Conservation (phyloP, 305 asterid genomes). For the Solanum hybrid region DNA sequence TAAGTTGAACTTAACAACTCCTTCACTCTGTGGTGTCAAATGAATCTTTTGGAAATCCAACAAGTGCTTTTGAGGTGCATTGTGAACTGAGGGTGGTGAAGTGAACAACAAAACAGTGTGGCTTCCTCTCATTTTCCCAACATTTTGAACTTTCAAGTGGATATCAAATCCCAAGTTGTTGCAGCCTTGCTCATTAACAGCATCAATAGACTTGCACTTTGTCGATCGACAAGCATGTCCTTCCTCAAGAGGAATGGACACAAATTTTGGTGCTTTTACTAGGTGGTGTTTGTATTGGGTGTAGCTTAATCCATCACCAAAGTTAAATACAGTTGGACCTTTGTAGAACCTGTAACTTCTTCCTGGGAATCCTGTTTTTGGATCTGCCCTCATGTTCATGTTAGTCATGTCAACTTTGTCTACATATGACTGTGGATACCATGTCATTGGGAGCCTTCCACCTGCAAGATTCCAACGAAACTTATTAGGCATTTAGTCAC, state of each 20-base stretch:
- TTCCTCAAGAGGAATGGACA: constrained; percentile 33
- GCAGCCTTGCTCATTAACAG: constrained; percentile 14
- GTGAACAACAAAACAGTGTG: constrained; percentile 12
- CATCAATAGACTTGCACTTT: constrained; percentile 32
- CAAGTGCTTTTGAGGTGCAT: constrained; percentile 9
- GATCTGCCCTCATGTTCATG: constrained; percentile 80
- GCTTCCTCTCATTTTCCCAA: constrained; percentile 9
- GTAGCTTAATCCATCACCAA: constrained; percentile 50
- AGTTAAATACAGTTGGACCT: constrained; percentile 53
- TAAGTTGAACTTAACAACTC: background rate
- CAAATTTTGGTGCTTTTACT: constrained; percentile 31
- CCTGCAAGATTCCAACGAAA: constrained; percentile 20
- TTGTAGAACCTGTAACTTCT: constrained; percentile 69
- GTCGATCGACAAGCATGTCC: constrained; percentile 42
- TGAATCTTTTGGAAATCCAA: constrained; percentile 9
- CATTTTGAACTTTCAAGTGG: constrained; percentile 9
- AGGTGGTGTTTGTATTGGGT: background rate
- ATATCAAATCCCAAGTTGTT: background rate
- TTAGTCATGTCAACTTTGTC: constrained; percentile 62
- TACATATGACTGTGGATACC: constrained; percentile 71
- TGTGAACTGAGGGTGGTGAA: constrained; percentile 7
- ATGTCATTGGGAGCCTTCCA: constrained; percentile 78
- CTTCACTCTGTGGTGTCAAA: background rate
- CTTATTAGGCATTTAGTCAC: no score
- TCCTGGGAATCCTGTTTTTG: constrained; percentile 62